phyloP scores from a whole-genome alignment of 1,284 basidiomycete genomes.

The Coniophora puteana region DNA sequence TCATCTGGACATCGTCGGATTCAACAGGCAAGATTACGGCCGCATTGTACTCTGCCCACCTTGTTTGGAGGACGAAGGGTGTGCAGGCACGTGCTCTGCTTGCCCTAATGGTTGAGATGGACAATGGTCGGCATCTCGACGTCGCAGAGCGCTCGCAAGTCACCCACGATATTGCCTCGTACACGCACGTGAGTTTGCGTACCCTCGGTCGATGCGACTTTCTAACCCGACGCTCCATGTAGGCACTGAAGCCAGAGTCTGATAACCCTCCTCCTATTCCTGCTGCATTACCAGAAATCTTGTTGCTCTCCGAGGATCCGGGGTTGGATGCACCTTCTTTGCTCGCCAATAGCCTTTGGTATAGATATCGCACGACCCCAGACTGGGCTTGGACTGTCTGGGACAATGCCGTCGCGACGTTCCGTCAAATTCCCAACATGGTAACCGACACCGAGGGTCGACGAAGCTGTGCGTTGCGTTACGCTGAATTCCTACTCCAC shows the following conservation, averaged over 20 bases:
- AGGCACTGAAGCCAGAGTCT: conserved; percentile 45
- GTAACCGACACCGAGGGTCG: conserved; percentile 42
- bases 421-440: conserved; percentile 61
- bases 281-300: conserved; percentile 60
- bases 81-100: conserved; percentile 61
- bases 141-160: conserved; percentile 53
- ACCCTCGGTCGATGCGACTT: neutral
- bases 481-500: conserved; percentile 64
- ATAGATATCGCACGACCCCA: conserved; percentile 65
- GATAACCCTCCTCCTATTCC: conserved; percentile 51
- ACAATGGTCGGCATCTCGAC: conserved; percentile 53
- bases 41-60: conserved; percentile 59
- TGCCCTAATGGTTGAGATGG: conserved; percentile 58
- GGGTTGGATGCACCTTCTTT: conserved; percentile 57
- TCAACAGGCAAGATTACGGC: conserved; percentile 49
- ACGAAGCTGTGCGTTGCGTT: conserved; percentile 53
- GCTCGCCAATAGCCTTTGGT: conserved; percentile 74
- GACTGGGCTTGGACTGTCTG: conserved; percentile 78
- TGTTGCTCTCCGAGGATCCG: conserved; percentile 54
- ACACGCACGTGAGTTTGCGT: conserved; percentile 49
- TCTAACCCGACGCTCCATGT: conserved; percentile 3
- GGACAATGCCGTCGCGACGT: conserved; percentile 70
- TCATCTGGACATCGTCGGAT: conserved; percentile 76
- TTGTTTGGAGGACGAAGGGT: conserved; percentile 58
- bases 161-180: conserved; percentile 51